Conservation (phyloP, 2,329 filamentous ascomycete species). For the Fragosphaeria purpurea region DNA sequence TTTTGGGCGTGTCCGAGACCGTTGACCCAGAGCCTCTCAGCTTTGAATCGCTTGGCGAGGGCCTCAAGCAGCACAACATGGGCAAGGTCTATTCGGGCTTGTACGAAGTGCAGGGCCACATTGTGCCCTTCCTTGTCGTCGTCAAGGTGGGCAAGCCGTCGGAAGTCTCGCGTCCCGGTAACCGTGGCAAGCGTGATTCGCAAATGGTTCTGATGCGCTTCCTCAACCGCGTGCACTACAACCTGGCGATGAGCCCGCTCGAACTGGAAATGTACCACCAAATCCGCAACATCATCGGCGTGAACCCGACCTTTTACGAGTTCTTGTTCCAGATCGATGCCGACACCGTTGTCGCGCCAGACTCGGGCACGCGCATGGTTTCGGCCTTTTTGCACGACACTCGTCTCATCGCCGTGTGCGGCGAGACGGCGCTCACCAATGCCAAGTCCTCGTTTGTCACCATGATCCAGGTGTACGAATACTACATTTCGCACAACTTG, state of each 20-base stretch:
- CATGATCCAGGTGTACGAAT: conserved; percentile 99
- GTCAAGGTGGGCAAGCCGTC: conserved; percentile 98
- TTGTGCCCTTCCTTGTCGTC: conserved; percentile 92
- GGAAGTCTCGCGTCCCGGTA: conserved; percentile 87
- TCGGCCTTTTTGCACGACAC: conserved; percentile 86
- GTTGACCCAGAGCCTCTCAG: conserved; percentile 92
- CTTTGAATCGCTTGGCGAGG: conserved; percentile 93
- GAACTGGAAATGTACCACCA: conserved; percentile 99
- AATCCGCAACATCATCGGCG: conserved; percentile 95
- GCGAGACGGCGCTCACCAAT: conserved; percentile 88
- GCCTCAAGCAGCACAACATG: conserved; percentile 98
- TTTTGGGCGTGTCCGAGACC: conserved; percentile 85
- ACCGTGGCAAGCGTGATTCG: conserved; percentile 98
- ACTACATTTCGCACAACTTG: conserved; percentile 97
- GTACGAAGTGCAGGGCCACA: conserved; percentile 96
- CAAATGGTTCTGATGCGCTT: conserved; percentile 99
- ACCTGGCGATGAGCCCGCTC: conserved; percentile 87
- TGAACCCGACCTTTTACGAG: conserved; percentile 97
- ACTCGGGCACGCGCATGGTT: conserved; percentile 87
- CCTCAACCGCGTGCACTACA: conserved; percentile 98
- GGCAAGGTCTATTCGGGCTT: conserved; percentile 96
- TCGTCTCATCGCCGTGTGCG: conserved; percentile 84
- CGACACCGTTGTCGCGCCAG: conserved; percentile 84
- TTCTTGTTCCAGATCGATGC: conserved; percentile 95
- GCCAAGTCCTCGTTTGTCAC: conserved; percentile 88